Percentiles rank a stretch among this genome's conserved stretches.
Conservation (phyloP, 495 filamentous ascomycete genomes). For the Penicillium flavigenum region DNA sequence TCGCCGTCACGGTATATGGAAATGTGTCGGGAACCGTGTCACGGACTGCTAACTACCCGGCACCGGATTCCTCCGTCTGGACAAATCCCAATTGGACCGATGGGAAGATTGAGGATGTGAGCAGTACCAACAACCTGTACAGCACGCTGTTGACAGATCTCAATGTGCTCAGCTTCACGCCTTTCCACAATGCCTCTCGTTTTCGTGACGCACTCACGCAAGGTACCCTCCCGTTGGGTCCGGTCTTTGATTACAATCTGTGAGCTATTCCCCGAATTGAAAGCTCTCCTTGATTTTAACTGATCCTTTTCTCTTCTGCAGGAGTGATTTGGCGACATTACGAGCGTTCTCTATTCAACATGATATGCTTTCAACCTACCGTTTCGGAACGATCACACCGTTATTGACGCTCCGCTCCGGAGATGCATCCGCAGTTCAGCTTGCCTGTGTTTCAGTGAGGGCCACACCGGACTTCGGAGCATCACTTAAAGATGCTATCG, state of each 20-base stretch:
- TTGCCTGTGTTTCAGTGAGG: constrained; percentile 77
- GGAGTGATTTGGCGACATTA: constrained; percentile 54
- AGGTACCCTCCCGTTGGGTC: constrained; percentile 70
- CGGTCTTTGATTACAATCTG: constrained; percentile 63
- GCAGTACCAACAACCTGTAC: constrained; percentile 52
- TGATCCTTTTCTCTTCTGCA: constrained; percentile 19
- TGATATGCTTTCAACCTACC: constrained; percentile 76
- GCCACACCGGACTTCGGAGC: constrained; percentile 78
- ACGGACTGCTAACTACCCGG: constrained; percentile 48
- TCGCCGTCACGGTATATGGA: constrained; percentile 82
- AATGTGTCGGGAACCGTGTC: constrained; percentile 73
- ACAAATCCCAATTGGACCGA: constrained; percentile 55
- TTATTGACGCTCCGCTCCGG: constrained; percentile 74
- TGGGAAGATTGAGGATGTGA: constrained; percentile 73
- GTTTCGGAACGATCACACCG: constrained; percentile 75
- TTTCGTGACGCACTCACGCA: constrained; percentile 68
- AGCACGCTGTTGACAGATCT: constrained; percentile 70
- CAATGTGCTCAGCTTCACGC: constrained; percentile 70
- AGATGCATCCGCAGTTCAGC: constrained; percentile 53
- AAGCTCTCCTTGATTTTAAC: background rate
- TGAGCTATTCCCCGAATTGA: constrained; percentile 35
- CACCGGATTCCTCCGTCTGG: constrained; percentile 51
- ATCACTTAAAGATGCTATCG: constrained; percentile 62
- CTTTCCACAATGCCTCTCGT: constrained; percentile 49
- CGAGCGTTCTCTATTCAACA: constrained; percentile 73